Evolutionary conservation across 305 asterid genomes (phyloP).

Genomic region (Solanum chacoense): DNA sequence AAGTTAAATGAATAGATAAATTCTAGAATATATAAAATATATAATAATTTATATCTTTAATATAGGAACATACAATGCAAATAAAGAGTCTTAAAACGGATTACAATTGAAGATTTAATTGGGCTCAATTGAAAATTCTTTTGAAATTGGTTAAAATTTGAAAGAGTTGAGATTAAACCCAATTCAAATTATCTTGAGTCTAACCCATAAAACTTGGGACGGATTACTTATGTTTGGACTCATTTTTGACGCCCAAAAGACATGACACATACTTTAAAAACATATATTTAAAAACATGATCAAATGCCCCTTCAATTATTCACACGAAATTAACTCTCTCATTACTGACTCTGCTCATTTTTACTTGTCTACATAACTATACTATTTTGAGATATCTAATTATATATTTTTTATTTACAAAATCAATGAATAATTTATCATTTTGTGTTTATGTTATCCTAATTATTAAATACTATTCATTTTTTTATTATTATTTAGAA

Average conservation of each 20-base stretch:
- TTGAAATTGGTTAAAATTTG: not conserved
- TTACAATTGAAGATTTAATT: no score
- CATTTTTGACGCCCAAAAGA: not conserved
- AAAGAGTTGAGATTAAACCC: fast-evolving
- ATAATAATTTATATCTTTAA: no score
- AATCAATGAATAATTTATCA: not conserved
- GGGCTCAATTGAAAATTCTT: not conserved
- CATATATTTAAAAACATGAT: not conserved
- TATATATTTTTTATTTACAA: not conserved
- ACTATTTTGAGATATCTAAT: not conserved
- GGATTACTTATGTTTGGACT: no score
- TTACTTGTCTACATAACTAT: not conserved
- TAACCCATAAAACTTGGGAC: no score
- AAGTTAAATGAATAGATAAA: not conserved
- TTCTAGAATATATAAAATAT: no score
- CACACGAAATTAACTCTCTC: not conserved
- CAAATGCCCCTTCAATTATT: not conserved
- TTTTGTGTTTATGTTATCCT: not conserved
- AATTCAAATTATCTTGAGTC: no score
- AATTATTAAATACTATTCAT: not conserved
- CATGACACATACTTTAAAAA: not conserved
- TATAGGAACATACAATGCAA: no score
- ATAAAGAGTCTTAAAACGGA: no score
- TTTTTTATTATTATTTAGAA: not conserved
- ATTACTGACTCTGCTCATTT: not conserved